Conservation (phyloP, 192 early-diverging fungal genomes). For the Spinellus fusiger region DNA sequence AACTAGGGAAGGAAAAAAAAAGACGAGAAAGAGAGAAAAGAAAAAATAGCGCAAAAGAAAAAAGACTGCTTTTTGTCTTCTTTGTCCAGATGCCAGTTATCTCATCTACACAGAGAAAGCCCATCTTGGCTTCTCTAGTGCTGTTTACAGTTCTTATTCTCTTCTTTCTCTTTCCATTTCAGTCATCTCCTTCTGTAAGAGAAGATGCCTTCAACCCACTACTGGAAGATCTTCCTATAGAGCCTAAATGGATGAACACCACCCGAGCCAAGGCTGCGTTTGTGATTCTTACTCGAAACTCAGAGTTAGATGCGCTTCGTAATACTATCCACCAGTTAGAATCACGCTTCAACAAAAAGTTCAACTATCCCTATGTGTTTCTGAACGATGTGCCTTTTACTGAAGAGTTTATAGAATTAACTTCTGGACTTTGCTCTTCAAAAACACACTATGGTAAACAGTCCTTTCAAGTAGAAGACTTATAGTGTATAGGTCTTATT, state of each 20-base stretch:
- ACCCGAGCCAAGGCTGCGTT: conserved; percentile 54
- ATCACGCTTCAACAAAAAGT: conserved; percentile 72
- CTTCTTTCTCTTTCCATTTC: conserved; percentile 8
- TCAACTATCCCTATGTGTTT: conserved; percentile 84
- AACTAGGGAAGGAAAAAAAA: no score
- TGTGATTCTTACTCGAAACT: conserved; percentile 73
- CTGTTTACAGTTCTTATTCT: not conserved
- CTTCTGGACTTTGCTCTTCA: conserved; percentile 48
- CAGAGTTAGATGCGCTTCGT: conserved; percentile 55
- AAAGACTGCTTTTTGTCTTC: not conserved
- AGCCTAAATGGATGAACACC: conserved; percentile 23
- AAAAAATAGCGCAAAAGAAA: no score
- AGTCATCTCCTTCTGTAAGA: not conserved
- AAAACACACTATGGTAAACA: conserved; percentile 54
- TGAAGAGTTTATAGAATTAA: conserved; percentile 57
- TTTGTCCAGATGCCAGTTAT: conserved; percentile 4
- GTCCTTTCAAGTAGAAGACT: not conserved
- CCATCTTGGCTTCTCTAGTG: not conserved
- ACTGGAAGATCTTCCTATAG: not conserved
- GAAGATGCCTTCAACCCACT: not conserved
- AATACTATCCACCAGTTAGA: conserved; percentile 68
- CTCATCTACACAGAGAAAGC: conserved; percentile 9
- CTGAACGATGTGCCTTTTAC: conserved; percentile 76
- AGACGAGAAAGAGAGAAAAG: no score
- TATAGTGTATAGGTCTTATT: conserved; percentile 41